Conservation (phyloP, 306 rosid genomes). For the Castanea sativa region DNA sequence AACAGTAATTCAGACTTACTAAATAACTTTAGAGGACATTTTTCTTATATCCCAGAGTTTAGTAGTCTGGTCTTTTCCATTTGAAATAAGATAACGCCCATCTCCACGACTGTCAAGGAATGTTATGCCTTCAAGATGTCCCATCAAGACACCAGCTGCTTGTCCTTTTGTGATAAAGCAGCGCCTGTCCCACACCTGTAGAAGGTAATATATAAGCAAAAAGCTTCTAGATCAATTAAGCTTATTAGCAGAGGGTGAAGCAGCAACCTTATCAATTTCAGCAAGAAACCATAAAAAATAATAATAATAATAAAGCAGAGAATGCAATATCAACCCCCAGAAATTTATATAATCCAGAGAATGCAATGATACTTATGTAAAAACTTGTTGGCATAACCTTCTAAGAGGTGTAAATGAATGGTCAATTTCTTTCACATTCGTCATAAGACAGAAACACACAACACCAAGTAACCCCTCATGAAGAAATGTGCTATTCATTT, state of each 20-base stretch:
- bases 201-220: constrained; percentile 20
- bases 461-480: neutral
- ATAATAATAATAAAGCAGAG: neutral
- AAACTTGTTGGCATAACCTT: neutral
- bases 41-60: constrained; percentile 93
- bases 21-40: constrained; percentile 56
- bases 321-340: neutral
- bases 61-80: constrained; percentile 90
- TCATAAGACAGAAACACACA: neutral
- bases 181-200: constrained; percentile 96
- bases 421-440: neutral
- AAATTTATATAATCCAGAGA: neutral
- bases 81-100: constrained; percentile 85
- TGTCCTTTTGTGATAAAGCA: constrained; percentile 59
- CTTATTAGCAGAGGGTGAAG: neutral
- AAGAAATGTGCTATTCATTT: neutral
- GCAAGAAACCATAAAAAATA: constrained; percentile 22
- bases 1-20: constrained; percentile 34
- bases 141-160: constrained; percentile 77
- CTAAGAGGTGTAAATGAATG: neutral
- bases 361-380: neutral
- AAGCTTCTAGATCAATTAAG: constrained; percentile 2
- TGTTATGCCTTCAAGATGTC: constrained; percentile 86
- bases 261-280: neutral
- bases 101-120: constrained; percentile 89